These are phyloP conservation scores for Paratrimastix pyriformis DNA, from an alignment of 78 protist genomes.

Conservation along the genomic window DNA sequence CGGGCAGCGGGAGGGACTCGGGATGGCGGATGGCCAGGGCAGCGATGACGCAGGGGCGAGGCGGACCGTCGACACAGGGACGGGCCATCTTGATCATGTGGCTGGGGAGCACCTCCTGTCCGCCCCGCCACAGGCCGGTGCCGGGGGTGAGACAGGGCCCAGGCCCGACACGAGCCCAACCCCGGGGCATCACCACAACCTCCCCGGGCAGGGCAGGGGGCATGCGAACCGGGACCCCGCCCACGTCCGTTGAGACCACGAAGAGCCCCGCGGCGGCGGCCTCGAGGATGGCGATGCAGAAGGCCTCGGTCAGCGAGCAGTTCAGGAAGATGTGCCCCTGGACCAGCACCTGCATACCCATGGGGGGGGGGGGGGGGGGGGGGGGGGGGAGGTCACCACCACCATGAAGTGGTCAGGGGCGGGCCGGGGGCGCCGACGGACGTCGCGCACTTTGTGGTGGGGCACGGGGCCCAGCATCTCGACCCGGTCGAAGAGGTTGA, in stretches of 20 bases:
- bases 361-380: too few relatives aligned
- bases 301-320: slow-evolving; percentile 91
- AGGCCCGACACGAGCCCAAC: too few relatives aligned
- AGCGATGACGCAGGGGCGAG: too few relatives aligned
- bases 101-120: too few relatives aligned
- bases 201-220: too few relatives aligned
- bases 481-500: slow-evolving; percentile 74
- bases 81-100: slow-evolving; percentile 53
- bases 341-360: slow-evolving; percentile 33
- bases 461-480: slow-evolving; percentile 70
- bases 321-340: slow-evolving; percentile 90
- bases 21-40: not conserved
- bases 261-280: slow-evolving; percentile 73
- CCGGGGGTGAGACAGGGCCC: too few relatives aligned
- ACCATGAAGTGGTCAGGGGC: too few relatives aligned
- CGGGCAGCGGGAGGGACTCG: not conserved
- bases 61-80: slow-evolving; percentile 38
- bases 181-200: too few relatives aligned
- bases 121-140: too few relatives aligned
- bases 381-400: too few relatives aligned
- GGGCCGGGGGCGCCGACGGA: too few relatives aligned
- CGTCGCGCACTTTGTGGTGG: slow-evolving; percentile 70
- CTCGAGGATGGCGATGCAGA: slow-evolving; percentile 94
- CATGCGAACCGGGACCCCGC: slow-evolving; percentile 1
- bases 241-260: slow-evolving; percentile 32